Conservation (phyloP, 306 rosid species). For the Quercus glauca region DNA sequence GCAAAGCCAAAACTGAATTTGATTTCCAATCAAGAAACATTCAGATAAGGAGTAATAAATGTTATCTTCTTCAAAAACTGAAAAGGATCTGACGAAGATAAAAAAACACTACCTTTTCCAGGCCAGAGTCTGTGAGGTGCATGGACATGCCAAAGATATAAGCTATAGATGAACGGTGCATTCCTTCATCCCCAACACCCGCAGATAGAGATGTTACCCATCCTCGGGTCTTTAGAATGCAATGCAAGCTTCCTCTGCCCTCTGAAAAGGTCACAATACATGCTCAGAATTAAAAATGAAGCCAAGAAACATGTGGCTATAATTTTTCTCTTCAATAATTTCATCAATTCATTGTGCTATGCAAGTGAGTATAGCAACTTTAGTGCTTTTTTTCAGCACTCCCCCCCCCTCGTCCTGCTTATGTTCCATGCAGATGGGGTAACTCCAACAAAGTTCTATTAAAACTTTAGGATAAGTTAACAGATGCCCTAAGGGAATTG, state of each 20-base stretch:
- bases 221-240: slow-evolving; percentile 74
- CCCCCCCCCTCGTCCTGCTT: not conserved
- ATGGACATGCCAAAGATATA: slow-evolving; percentile 79
- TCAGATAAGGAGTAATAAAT: slow-evolving; percentile 5
- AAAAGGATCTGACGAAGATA: slow-evolving; percentile 10
- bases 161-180: slow-evolving; percentile 68
- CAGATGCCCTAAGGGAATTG: too few relatives aligned
- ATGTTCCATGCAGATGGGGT: not conserved
- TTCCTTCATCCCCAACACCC: slow-evolving; percentile 89
- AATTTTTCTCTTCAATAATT: not conserved
- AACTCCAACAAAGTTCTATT: not conserved
- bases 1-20: slow-evolving; percentile 28
- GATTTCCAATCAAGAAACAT: slow-evolving; percentile 18
- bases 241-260: slow-evolving; percentile 95
- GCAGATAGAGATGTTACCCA: slow-evolving; percentile 90
- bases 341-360: not conserved
- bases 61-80: slow-evolving; percentile 9
- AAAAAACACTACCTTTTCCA: slow-evolving; percentile 62
- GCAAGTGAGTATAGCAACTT: not conserved
- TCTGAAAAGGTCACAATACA: slow-evolving; percentile 49
- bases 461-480: not conserved
- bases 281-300: slow-evolving; percentile 24
- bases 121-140: slow-evolving; percentile 88
- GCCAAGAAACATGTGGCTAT: not conserved
- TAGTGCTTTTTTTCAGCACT: too few relatives aligned